Evolutionary conservation across 1,284 basidiomycete species (phyloP), one percentile per base, ranked within the genome.

Genomic region (Austroboletus olivaceoglutinosus): DNA sequence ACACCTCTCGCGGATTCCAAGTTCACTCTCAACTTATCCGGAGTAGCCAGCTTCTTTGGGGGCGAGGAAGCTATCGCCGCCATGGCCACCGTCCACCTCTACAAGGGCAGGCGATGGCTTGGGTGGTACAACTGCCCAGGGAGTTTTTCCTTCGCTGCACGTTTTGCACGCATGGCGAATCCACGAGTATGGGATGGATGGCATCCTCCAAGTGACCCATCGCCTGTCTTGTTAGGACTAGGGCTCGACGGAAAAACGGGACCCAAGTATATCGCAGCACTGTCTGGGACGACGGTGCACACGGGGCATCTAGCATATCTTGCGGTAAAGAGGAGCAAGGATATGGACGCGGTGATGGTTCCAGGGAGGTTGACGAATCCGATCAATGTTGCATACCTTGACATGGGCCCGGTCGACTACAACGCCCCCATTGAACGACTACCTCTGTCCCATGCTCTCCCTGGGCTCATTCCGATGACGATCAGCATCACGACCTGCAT

Each of bases 111-210:
- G 37, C 60, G 52, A 19, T 70, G 61, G 60, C 39, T 69, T 16
- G 68, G 67, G 9, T 68, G 68, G 67, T 70, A 69, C 16, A 70
- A 69, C 43, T 61, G 57, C 5, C 65, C 67, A 1, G 68, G 67
- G 18, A 58, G 50, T 12, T 69, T 63, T 40, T 43, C 48, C 1
- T 57, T 69, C n/a, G 65, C 61, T 23, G 58, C 57, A 31, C 53
- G 58, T 13, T 69, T 65, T 48, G 64, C 58, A n/a, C 51, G 50
- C 18, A 60, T 69, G 47, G 62, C 65, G 2, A 57, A 56, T n/a
- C 54, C 59, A 5, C 51, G 58, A 8, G 48, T 56, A 22, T 68
- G 59, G 57, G 45, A 60, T 18, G 58, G 57, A 0, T 43, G 65
- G 8, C 55, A 58, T 19, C 60, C 64, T 0, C 56, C 54, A 2